Evolutionary conservation across 2,329 filamentous ascomycete genomes (phyloP).

Genomic region (Talaromyces piceae): DNA sequence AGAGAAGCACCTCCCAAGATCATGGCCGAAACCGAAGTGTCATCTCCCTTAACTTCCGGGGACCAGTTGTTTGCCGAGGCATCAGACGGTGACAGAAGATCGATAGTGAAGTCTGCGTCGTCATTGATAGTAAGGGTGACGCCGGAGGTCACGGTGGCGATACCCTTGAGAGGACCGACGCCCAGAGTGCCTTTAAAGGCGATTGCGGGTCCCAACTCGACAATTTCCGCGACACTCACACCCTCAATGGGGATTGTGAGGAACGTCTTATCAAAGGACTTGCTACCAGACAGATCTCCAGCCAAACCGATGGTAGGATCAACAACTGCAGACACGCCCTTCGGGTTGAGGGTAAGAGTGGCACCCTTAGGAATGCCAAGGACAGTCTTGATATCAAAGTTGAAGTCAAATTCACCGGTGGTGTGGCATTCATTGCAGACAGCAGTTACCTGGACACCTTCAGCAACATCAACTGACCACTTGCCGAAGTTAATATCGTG

Average conservation of each 20-base stretch:
- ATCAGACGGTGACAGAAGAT: constrained; percentile 12
- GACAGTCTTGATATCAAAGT: constrained; percentile 14
- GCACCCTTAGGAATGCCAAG: constrained; percentile 11
- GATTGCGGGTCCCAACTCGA: constrained; percentile 16
- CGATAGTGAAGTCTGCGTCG: constrained; percentile 16
- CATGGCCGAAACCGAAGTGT: constrained; percentile 1
- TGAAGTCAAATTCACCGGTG: constrained; percentile 16
- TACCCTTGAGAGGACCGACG: constrained; percentile 16
- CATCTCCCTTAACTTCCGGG: neutral
- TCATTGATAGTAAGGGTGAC: constrained; percentile 15
- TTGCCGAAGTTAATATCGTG: constrained; percentile 13
- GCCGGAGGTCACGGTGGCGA: constrained; percentile 15
- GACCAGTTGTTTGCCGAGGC: neutral
- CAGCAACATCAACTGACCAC: constrained; percentile 11
- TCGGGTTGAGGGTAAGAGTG: constrained; percentile 12
- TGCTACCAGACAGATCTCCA: constrained; percentile 14
- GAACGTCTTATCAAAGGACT: constrained; percentile 13
- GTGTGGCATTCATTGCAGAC: constrained; percentile 15
- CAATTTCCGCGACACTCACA: constrained; percentile 14
- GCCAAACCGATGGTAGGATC: constrained; percentile 14
- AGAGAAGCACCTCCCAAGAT: constrained; percentile 4
- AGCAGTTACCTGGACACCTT: constrained; percentile 9
- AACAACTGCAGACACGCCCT: constrained; percentile 14
- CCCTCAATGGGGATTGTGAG: constrained; percentile 17
- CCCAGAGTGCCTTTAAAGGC: constrained; percentile 14